Percentiles rank a stretch among this genome's conserved stretches.
Evolutionary conservation across 202 grass and related monocot genomes (phyloP).

Genomic region (Bolboschoenoplectus hybrid): DNA sequence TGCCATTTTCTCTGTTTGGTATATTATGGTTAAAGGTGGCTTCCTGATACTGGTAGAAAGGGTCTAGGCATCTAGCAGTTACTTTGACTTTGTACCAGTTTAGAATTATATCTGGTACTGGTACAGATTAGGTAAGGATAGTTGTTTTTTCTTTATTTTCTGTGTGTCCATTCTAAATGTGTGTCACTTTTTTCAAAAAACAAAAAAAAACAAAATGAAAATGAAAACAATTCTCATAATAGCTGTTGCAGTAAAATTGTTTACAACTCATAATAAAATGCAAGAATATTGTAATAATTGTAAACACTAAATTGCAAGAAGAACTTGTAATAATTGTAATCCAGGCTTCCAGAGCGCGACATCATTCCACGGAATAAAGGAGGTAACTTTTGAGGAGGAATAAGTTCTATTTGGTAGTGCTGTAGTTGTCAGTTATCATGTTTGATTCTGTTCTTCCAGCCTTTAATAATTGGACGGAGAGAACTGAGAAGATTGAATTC

Average conservation of each 20-base stretch:
- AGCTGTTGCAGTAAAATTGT: no score
- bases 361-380: constrained; percentile 26
- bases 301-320: not conserved
- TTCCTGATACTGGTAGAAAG: no score
- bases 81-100: no score
- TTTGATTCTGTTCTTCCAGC: constrained; percentile 24
- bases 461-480: constrained; percentile 11
- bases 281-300: not conserved
- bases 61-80: no score
- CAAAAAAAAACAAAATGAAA: no score
- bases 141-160: no score
- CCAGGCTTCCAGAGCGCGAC: not conserved
- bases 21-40: no score
- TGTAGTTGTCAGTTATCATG: constrained; percentile 10
- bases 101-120: no score
- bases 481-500: constrained; percentile 2
- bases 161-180: no score
- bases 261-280: not conserved
- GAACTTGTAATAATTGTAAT: not conserved
- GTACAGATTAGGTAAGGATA: no score
- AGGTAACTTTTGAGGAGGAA: not conserved
- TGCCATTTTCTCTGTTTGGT: not conserved
- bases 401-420: constrained; percentile 34
- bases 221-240: not conserved
- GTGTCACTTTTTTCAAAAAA: no score